Evolutionary conservation across 768 basidiomycete genomes (phyloP).

Genomic region (Lactifluus piperatus): DNA sequence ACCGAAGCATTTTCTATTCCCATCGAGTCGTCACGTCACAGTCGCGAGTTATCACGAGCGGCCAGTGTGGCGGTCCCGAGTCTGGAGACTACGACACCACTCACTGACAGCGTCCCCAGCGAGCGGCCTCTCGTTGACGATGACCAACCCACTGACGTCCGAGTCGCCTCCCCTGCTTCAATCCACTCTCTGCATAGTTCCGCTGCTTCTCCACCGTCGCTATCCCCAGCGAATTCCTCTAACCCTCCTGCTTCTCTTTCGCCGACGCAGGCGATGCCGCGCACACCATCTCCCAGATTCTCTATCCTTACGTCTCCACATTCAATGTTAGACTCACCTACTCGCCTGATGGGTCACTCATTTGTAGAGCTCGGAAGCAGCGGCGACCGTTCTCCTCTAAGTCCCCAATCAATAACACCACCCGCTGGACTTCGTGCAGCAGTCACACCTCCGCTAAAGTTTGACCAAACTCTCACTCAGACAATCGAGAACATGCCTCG

Average conservation of each 20-base stretch:
- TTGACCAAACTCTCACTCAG: conserved; percentile 18
- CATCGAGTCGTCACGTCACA: background rate
- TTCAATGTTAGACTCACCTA: conserved; percentile 25
- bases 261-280: background rate
- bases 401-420: background rate
- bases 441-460: background rate
- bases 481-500: conserved; percentile 7
- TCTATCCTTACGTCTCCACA: conserved; percentile 33
- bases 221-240: conserved; percentile 11
- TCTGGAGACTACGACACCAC: background rate
- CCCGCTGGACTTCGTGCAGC: background rate
- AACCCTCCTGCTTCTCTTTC: conserved; percentile 7
- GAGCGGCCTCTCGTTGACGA: background rate
- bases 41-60: background rate
- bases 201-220: conserved; percentile 13
- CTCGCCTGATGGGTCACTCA: background rate
- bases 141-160: background rate
- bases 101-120: background rate
- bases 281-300: conserved; percentile 15
- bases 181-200: conserved; percentile 1
- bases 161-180: background rate
- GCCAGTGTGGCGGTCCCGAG: background rate
- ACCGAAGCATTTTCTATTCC: background rate
- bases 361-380: conserved; percentile 6
- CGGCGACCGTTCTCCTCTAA: background rate